These are phyloP conservation scores for Verbena officinalis DNA, from an alignment of 257 asterid species.

Conservation along the genomic window DNA sequence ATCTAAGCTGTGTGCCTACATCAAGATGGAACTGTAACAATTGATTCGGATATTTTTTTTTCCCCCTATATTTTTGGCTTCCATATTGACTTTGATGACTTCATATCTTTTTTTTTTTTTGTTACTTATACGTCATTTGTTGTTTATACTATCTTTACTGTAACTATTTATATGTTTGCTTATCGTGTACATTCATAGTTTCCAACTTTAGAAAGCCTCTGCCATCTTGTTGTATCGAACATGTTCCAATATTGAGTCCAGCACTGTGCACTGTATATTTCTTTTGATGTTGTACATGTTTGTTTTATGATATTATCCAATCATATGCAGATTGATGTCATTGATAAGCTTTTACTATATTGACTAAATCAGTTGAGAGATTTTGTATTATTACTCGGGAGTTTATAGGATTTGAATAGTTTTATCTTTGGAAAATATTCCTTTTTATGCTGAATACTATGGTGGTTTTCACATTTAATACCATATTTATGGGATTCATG, in stretches of 20 bases:
- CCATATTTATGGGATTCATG: too few species aligned
- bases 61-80: conserved; percentile 4
- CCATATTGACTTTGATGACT: not conserved
- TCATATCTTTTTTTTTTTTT: not conserved
- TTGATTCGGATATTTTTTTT: conserved; percentile 22
- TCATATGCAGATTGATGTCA: not conserved
- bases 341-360: too few species aligned
- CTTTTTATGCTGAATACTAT: too few species aligned
- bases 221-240: conserved; percentile 6
- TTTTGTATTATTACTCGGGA: too few species aligned
- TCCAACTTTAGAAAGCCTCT: not conserved
- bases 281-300: not conserved
- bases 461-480: too few species aligned
- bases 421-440: too few species aligned
- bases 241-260: not conserved
- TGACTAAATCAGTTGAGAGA: too few species aligned
- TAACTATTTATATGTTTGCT: conserved; percentile 8
- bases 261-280: conserved; percentile 1
- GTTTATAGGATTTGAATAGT: too few species aligned
- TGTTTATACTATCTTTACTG: conserved; percentile 19
- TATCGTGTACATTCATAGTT: conserved; percentile 33
- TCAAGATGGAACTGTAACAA: conserved; percentile 83
- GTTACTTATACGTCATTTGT: not conserved
- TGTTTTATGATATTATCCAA: conserved; percentile 1
- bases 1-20: conserved; percentile 90